Evolutionary conservation across 2,329 filamentous ascomycete species (phyloP).

Genomic region (Diplocarpon mali): DNA sequence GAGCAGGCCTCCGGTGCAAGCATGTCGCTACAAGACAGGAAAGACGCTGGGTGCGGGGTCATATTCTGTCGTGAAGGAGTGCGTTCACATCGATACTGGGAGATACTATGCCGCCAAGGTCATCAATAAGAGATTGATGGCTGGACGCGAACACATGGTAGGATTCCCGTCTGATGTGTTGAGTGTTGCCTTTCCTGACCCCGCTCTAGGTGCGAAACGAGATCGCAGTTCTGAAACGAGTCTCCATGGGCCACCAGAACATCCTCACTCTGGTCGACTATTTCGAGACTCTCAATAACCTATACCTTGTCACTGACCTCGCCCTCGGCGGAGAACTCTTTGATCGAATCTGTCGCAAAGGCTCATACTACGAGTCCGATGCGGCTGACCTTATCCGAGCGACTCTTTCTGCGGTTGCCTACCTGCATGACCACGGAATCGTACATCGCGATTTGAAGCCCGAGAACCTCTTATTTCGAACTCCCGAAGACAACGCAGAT

Average conservation of each 20-base stretch:
- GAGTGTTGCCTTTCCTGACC: conserved; percentile 3
- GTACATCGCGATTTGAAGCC: conserved; percentile 97
- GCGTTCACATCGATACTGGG: conserved; percentile 94
- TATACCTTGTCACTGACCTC: conserved; percentile 95
- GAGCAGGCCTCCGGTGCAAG: conserved; percentile 49
- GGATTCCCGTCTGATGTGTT: conserved; percentile 15
- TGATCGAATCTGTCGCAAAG: conserved; percentile 96
- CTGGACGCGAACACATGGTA: conserved; percentile 96
- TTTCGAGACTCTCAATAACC: conserved; percentile 99
- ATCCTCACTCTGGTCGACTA: conserved; percentile 97
- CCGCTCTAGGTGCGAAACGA: conserved; percentile 74
- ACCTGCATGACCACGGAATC: conserved; percentile 96
- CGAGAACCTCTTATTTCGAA: conserved; percentile 92
- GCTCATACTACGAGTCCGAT: conserved; percentile 95
- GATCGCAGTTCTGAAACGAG: conserved; percentile 91
- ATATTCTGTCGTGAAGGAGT: conserved; percentile 98
- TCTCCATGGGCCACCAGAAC: conserved; percentile 99
- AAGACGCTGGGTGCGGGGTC: conserved; percentile 95
- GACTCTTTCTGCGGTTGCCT: conserved; percentile 92
- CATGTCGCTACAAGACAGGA: conserved; percentile 95
- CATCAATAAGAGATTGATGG: conserved; percentile 98
- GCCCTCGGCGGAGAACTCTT: conserved; percentile 94
- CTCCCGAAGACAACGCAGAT: conserved; percentile 95
- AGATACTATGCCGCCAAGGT: conserved; percentile 98
- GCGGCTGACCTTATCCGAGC: conserved; percentile 91